Conservation (phyloP, 495 filamentous ascomycete species). For the Tuber brumale region DNA sequence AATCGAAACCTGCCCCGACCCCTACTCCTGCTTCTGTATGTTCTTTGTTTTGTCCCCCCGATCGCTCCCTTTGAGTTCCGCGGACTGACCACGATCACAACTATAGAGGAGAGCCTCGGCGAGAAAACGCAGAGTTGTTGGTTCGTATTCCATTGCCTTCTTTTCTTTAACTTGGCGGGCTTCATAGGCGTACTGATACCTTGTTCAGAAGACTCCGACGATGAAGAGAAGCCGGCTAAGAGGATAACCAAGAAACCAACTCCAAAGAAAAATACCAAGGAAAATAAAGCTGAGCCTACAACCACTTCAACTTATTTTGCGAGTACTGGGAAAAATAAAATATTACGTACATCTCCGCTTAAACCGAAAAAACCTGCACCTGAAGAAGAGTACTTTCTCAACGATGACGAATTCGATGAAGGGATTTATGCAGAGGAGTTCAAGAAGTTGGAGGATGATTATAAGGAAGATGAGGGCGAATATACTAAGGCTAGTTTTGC, state of each 20-base stretch:
- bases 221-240: conserved; percentile 36
- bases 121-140: conserved; percentile 39
- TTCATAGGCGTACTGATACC: conserved; percentile 6
- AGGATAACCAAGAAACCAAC: conserved; percentile 22
- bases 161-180: neutral
- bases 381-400: conserved; percentile 29
- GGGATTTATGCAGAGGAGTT: conserved; percentile 41
- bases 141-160: conserved; percentile 18
- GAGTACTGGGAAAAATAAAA: conserved; percentile 36
- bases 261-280: conserved; percentile 15
- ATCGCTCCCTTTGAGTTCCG: neutral
- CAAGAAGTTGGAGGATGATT: conserved; percentile 39
- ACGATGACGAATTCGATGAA: conserved; percentile 38
- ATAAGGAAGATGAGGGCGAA: conserved; percentile 38
- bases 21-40: conserved; percentile 27
- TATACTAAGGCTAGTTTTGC: conserved; percentile 6
- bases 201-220: conserved; percentile 36
- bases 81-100: conserved; percentile 6
- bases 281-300: conserved; percentile 33
- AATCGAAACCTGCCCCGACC: conserved; percentile 19
- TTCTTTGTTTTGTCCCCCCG: conserved; percentile 7
- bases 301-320: conserved; percentile 35
- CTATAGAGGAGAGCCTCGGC: conserved; percentile 29
- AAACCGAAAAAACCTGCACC: conserved; percentile 33
- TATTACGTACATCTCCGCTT: conserved; percentile 34